Evolutionary conservation across 306 rosid genomes (phyloP).

Genomic region (Castanopsis chinensis): DNA sequence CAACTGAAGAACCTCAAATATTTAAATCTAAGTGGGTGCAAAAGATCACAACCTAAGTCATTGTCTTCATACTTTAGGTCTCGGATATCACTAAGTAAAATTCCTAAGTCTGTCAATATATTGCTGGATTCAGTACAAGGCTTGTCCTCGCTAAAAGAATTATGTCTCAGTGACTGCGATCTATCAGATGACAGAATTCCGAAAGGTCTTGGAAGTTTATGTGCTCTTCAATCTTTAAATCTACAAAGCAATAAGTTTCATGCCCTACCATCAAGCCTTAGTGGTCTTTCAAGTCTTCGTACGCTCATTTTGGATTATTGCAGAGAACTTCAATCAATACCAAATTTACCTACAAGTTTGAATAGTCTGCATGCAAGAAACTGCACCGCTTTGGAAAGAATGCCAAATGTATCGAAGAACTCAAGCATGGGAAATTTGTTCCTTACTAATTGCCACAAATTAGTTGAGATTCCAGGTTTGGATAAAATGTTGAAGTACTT

Average conservation of each 20-base stretch:
- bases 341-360: background rate
- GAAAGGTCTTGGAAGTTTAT: background rate
- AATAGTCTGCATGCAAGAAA: too few relatives aligned
- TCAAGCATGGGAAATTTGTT: background rate
- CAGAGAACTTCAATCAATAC: background rate
- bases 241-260: background rate
- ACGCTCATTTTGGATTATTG: background rate
- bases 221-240: background rate
- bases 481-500: background rate
- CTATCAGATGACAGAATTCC: slow-evolving; percentile 1
- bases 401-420: slow-evolving; percentile 16
- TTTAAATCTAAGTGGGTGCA: too few relatives aligned
- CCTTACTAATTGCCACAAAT: slow-evolving; percentile 14
- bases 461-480: slow-evolving; percentile 19
- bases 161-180: slow-evolving; percentile 1
- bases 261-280: too few relatives aligned
- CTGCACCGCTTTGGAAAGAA: background rate
- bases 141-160: background rate
- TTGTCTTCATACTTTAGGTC: slow-evolving; percentile 27
- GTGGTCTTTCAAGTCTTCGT: background rate
- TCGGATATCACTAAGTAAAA: slow-evolving; percentile 29
- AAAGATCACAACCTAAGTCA: too few relatives aligned
- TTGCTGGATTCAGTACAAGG: slow-evolving; percentile 18
- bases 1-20: too few relatives aligned
- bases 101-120: background rate